Evolutionary conservation across 495 filamentous ascomycete species (phyloP), one percentile per base, ranked within the genome.

Genomic region (Penicillium maclennaniae): DNA sequence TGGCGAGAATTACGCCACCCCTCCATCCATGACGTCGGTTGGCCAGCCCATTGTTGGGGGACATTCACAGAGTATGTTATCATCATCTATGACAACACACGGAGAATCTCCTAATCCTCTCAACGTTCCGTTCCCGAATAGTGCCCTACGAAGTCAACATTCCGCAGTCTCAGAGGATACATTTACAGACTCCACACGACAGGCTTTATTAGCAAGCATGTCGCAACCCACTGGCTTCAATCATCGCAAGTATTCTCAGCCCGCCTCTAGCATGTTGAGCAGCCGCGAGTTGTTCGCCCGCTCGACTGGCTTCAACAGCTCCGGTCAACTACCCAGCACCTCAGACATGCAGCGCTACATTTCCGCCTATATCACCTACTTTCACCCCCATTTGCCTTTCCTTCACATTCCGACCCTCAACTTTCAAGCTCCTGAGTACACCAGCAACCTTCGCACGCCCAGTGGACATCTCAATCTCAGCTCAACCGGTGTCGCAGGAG

Each of bases 371-470:
- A 86, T 98, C 55, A 85, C 86, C 59, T 95, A 92, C 66, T 96
- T 95, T 60, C 95, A 97, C 63, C 93, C 95, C 3, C 93, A 98
- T 67, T 69, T 95, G 37, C 95, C 95, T 19, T 96, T 98, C 68
- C 68, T 96, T 51, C 93, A 97, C 71, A 82, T 96, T 43, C 87
- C 95, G 40, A 96, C 93, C 23, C 79, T 98, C 44, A 87, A 91
- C 34, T 96, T 98, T 73, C 89, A 96, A 64, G 80, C 86, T 15
- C 80, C 86, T 20, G 79, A 86, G 40, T 87, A 82, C 58, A 79
- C 83, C 26, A 82, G 74, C 56, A 81, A 79, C 56, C 53, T 86
- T 47, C 73, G 80, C 62, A 73, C 74, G 2, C 68, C 76, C 5
- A 77, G 75, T 50, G 76, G 77, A 27, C 76, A 85, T 51, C 60